These are phyloP conservation scores for Neostapfia colusana DNA, from an alignment of 176 grass and related monocot genomes.

Conservation along the genomic window DNA sequence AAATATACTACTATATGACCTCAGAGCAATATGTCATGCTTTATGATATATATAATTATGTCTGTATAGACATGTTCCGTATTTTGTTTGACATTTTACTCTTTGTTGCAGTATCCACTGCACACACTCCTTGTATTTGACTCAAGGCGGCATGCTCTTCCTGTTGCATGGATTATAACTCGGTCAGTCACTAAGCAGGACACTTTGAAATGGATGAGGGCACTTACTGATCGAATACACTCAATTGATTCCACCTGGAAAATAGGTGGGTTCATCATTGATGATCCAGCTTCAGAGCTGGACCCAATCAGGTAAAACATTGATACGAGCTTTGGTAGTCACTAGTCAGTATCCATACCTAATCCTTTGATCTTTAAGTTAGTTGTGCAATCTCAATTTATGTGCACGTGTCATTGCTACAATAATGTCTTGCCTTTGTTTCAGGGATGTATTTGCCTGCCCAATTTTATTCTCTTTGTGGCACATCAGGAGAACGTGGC, in stretches of 20 bases:
- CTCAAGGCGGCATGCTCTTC: slow-evolving; percentile 76
- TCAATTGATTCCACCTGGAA: slow-evolving; percentile 64
- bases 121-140: slow-evolving; percentile 86
- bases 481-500: slow-evolving; percentile 82
- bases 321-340: neutral
- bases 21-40: slow-evolving; percentile 12
- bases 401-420: slow-evolving; percentile 5
- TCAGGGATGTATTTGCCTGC: slow-evolving; percentile 73
- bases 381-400: neutral
- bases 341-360: neutral
- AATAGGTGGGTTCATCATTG: slow-evolving; percentile 69
- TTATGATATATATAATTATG: slow-evolving; percentile 3
- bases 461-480: slow-evolving; percentile 81
- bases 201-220: slow-evolving; percentile 80
- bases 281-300: slow-evolving; percentile 78
- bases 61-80: neutral
- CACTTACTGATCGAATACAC: slow-evolving; percentile 69
- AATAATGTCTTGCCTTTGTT: neutral
- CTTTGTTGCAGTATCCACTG: slow-evolving; percentile 72
- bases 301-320: slow-evolving; percentile 70
- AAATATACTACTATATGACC: slow-evolving; percentile 3
- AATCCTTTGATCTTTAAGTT: neutral
- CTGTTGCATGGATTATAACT: slow-evolving; percentile 93
- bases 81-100: slow-evolving; percentile 35
- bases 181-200: slow-evolving; percentile 78